phyloP scores from a whole-genome alignment of 495 filamentous ascomycete species.

The Lepraria neglecta region DNA sequence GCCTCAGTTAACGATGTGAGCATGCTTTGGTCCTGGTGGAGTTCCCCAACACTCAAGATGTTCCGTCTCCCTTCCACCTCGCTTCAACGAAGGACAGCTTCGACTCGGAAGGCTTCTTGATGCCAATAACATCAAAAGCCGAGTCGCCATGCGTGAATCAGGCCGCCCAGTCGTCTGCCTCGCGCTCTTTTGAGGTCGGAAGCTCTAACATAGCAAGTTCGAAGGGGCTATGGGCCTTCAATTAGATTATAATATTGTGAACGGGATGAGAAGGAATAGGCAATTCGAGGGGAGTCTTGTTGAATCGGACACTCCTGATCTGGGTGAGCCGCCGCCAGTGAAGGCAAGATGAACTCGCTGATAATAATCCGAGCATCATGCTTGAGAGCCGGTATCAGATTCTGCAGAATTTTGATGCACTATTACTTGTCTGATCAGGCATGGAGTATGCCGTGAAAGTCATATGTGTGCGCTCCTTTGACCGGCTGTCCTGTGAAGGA shows the following conservation, averaged over 20 bases:
- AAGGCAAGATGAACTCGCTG: constrained; percentile 39
- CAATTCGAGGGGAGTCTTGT: too few species aligned
- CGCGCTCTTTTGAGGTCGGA: constrained; percentile 35
- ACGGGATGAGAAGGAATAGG: too few species aligned
- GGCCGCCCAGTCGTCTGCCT: constrained; percentile 32
- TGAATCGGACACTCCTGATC: too few species aligned
- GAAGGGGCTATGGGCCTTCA: constrained; percentile 24
- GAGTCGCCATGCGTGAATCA: constrained; percentile 32
- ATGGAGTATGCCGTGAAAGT: constrained; percentile 22
- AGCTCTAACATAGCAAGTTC: constrained; percentile 37
- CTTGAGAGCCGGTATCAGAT: constrained; percentile 51
- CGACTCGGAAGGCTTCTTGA: constrained; percentile 20
- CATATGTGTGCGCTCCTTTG: constrained; percentile 22
- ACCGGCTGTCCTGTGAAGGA: constrained; percentile 24
- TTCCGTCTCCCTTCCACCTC: background rate
- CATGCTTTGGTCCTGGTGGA: too few species aligned
- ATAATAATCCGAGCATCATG: constrained; percentile 45
- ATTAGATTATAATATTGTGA: too few species aligned
- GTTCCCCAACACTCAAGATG: too few species aligned
- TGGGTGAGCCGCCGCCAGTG: constrained; percentile 20
- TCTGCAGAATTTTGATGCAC: constrained; percentile 42
- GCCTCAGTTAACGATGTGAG: too few species aligned
- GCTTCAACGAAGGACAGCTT: constrained; percentile 21
- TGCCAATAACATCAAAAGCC: constrained; percentile 26
- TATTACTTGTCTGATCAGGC: constrained; percentile 11